A percentile compares a stretch with the other conserved stretches of the same genome.
phyloP scores from a whole-genome alignment of 2,329 filamentous ascomycete genomes.

The Aspergillus transmontanensis region DNA sequence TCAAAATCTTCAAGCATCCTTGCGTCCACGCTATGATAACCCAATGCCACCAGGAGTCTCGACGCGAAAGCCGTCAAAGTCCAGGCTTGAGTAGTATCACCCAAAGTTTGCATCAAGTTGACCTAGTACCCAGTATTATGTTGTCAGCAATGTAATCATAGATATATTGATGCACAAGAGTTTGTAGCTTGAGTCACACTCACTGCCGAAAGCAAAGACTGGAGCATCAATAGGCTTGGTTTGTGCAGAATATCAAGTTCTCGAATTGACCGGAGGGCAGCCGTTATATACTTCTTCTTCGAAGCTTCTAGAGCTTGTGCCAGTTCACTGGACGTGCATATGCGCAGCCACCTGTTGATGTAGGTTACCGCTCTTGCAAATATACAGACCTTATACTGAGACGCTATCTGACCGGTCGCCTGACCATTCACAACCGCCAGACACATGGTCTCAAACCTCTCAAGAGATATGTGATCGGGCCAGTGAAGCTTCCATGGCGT shows the following conservation, averaged over 20 bases:
- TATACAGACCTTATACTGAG: not conserved
- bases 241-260: not conserved
- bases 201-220: not conserved
- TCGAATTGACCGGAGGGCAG: not conserved
- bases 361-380: not conserved
- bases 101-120: not conserved
- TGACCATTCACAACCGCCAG: not conserved
- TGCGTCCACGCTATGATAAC: not conserved
- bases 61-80: slow-evolving; percentile 1
- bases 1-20: not conserved
- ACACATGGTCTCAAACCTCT: not conserved
- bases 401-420: not conserved
- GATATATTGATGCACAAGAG: not conserved
- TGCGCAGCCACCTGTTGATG: not conserved
- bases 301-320: not conserved
- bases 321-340: not conserved
- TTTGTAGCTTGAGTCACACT: not conserved
- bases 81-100: slow-evolving; percentile 3
- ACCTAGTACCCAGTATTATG: not conserved
- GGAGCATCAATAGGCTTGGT: not conserved
- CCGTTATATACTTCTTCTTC: not conserved
- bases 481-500: not conserved
- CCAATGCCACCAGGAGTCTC: slow-evolving; percentile 2
- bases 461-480: not conserved
- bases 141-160: not conserved